These are phyloP conservation scores for Ustilago hordei DNA, from an alignment of 1,284 basidiomycete species.

Conservation along the genomic window DNA sequence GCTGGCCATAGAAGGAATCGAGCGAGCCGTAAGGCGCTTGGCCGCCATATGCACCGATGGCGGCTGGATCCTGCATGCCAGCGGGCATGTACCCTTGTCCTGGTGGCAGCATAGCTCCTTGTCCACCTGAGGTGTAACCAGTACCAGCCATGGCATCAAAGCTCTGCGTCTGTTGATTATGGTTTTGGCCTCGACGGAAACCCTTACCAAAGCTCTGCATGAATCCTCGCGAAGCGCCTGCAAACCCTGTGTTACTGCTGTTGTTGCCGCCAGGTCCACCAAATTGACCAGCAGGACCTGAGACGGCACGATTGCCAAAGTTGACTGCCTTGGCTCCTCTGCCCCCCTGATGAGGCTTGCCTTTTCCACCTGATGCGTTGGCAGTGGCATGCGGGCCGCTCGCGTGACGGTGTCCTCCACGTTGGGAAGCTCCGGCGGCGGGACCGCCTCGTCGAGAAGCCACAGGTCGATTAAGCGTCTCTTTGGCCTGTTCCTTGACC, in stretches of 20 bases:
- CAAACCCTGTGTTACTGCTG: constrained; percentile 23
- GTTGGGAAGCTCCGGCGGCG: constrained; percentile 24
- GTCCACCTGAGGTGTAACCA: constrained; percentile 20
- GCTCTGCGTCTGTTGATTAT: constrained; percentile 25
- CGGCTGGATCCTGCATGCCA: constrained; percentile 28
- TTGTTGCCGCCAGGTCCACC: constrained; percentile 18
- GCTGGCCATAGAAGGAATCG: constrained; percentile 29
- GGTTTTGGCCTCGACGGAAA: constrained; percentile 34
- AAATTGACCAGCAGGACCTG: constrained; percentile 39
- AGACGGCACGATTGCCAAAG: constrained; percentile 42
- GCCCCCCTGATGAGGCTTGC: constrained; percentile 30
- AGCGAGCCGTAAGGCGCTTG: constrained; percentile 17
- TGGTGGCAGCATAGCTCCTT: constrained; percentile 30
- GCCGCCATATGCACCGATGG: constrained; percentile 20
- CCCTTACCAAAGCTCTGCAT: constrained; percentile 51
- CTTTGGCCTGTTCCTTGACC: constrained; percentile 38
- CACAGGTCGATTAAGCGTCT: constrained; percentile 26
- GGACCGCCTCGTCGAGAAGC: constrained; percentile 35
- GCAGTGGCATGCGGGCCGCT: constrained; percentile 34
- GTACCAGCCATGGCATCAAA: constrained; percentile 29
- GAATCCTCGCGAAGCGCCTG: constrained; percentile 37
- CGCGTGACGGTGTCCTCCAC: constrained; percentile 44
- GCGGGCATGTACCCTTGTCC: constrained; percentile 18
- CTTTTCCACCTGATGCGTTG: constrained; percentile 21
- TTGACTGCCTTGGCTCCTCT: constrained; percentile 36